Evolutionary conservation across 2,329 filamentous ascomycete species (phyloP).

Genomic region (Emericellopsis atlantica): DNA sequence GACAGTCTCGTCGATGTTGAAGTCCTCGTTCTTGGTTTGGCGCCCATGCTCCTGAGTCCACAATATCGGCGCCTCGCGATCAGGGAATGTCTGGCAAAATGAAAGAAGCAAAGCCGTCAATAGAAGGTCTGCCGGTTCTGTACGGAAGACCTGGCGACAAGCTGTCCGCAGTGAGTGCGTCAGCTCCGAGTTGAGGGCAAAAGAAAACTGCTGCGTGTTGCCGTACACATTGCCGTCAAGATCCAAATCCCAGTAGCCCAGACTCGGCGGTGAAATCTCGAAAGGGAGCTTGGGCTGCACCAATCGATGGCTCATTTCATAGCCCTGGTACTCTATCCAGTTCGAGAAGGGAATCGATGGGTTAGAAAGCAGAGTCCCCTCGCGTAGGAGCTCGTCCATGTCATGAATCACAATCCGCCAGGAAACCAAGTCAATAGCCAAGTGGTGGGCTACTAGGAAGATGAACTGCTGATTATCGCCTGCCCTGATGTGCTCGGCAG

Average conservation of each 20-base stretch:
- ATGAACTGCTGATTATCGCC: constrained; percentile 31
- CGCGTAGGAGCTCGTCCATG: constrained; percentile 32
- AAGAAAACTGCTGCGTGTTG: constrained; percentile 26
- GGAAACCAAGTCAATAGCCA: constrained; percentile 36
- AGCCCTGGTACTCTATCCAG: constrained; percentile 34
- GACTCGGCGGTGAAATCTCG: constrained; percentile 22
- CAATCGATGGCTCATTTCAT: constrained; percentile 17
- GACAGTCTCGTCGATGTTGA: constrained; percentile 42
- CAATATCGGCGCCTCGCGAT: constrained; percentile 34
- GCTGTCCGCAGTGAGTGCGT: constrained; percentile 27
- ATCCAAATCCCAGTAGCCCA: constrained; percentile 34
- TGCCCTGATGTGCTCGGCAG: constrained; percentile 32
- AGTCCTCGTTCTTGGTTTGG: constrained; percentile 25
- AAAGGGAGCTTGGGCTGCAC: constrained; percentile 23
- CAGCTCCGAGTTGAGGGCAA: constrained; percentile 27
- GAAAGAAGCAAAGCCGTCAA: constrained; percentile 40
- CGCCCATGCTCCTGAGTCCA: constrained; percentile 43
- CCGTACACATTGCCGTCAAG: constrained; percentile 30
- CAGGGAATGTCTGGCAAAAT: constrained; percentile 40
- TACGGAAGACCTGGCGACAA: constrained; percentile 32
- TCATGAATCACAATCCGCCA: constrained; percentile 38
- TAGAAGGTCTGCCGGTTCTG: constrained; percentile 40
- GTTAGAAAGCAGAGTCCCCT: constrained; percentile 28
- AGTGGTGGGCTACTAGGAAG: constrained; percentile 36
- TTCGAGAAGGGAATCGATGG: constrained; percentile 32